Evolutionary conservation across 352 stramenopile genomes (phyloP).

Genomic region (Pythium utonaiense): DNA sequence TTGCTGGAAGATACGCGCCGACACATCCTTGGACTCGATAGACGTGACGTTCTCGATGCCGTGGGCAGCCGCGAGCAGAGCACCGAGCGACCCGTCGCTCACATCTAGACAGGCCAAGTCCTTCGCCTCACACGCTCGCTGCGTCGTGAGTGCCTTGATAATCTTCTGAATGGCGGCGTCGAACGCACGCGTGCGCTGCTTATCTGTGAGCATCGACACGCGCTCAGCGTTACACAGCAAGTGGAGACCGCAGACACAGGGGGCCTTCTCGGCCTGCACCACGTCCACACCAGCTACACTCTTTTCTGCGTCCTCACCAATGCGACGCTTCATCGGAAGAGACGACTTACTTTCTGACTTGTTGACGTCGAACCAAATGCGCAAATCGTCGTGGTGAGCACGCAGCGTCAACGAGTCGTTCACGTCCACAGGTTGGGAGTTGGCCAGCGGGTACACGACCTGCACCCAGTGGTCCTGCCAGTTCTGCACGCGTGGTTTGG

Average conservation of each 20-base stretch:
- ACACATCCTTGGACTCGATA: slow-evolving; percentile 82
- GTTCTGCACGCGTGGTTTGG: slow-evolving; percentile 54
- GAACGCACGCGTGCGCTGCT: slow-evolving; percentile 31
- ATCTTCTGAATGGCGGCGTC: slow-evolving; percentile 38
- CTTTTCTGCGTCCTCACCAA: not conserved
- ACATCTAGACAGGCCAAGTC: slow-evolving; percentile 63
- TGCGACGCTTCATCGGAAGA: slow-evolving; percentile 32
- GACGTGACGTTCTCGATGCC: slow-evolving; percentile 54
- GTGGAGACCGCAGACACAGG: slow-evolving; percentile 71
- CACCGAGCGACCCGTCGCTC: slow-evolving; percentile 68
- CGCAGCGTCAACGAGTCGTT: slow-evolving; percentile 37
- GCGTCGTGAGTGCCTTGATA: slow-evolving; percentile 22
- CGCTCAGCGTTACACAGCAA: slow-evolving; percentile 79
- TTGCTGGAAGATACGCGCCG: slow-evolving; percentile 70
- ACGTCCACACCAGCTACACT: not conserved
- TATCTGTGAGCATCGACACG: slow-evolving; percentile 67
- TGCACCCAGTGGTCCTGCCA: slow-evolving; percentile 86
- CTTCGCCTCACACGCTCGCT: slow-evolving; percentile 15
- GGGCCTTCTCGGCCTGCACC: slow-evolving; percentile 35
- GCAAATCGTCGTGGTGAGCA: slow-evolving; percentile 68
- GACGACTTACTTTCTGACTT: slow-evolving; percentile 11
- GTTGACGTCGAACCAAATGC: slow-evolving; percentile 77
- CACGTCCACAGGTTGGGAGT: slow-evolving; percentile 20
- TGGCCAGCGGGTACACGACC: slow-evolving; percentile 62
- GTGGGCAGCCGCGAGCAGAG: slow-evolving; percentile 50